Evolutionary conservation across 352 stramenopile genomes (phyloP).

Genomic region (Phytophthora citricola): DNA sequence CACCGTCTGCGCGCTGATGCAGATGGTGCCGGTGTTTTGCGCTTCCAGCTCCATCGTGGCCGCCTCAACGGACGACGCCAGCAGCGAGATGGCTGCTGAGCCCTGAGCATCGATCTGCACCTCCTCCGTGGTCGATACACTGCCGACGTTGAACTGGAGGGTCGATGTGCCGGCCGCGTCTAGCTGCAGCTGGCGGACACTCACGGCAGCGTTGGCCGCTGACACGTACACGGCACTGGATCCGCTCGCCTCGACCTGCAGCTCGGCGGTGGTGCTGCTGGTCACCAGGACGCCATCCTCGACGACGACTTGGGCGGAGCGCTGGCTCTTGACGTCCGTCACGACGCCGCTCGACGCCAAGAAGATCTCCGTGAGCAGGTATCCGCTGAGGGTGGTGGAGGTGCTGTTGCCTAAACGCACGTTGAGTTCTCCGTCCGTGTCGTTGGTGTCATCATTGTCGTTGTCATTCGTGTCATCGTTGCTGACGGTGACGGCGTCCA

Average conservation of each 20-base stretch:
- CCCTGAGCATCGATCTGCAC: conserved; percentile 27
- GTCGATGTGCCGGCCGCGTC: conserved; percentile 17
- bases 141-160: conserved; percentile 37
- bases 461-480: conserved; percentile 29
- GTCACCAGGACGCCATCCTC: conserved; percentile 37
- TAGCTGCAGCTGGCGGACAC: conserved; percentile 29
- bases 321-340: conserved; percentile 37
- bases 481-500: conserved; percentile 34
- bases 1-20: conserved; percentile 24
- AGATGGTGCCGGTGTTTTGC: conserved; percentile 33
- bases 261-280: conserved; percentile 29
- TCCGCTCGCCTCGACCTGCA: conserved; percentile 34
- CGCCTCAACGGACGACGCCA: conserved; percentile 29
- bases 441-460: conserved; percentile 30
- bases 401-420: conserved; percentile 31
- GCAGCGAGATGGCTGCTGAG: conserved; percentile 20
- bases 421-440: conserved; percentile 30
- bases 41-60: conserved; percentile 30
- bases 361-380: conserved; percentile 43
- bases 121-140: conserved; percentile 24
- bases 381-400: conserved; percentile 23
- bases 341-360: conserved; percentile 30
- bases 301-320: conserved; percentile 35
- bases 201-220: conserved; percentile 21
- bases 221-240: conserved; percentile 45